Evolutionary conservation across 2,329 filamentous ascomycete genomes (phyloP).

Genomic region (Hypocreales sp.): DNA sequence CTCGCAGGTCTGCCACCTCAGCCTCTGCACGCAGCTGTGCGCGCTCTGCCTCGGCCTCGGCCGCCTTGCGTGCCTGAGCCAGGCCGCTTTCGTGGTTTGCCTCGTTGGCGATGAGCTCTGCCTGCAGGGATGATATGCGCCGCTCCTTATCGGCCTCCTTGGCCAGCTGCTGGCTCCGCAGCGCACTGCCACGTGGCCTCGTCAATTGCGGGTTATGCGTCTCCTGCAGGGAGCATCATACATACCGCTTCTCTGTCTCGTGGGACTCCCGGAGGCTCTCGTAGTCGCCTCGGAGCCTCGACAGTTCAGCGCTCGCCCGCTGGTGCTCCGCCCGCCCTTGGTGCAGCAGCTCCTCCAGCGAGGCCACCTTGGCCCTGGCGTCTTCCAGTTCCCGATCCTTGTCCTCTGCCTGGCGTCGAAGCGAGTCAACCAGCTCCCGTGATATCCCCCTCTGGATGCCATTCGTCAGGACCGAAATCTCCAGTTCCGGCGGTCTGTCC

Average conservation of each 20-base stretch:
- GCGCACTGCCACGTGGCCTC: conserved; percentile 13
- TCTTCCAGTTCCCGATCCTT: conserved; percentile 41
- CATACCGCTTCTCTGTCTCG: conserved; percentile 35
- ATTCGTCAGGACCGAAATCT: conserved; percentile 67
- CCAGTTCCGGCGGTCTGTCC: conserved; percentile 78
- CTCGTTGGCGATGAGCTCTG: conserved; percentile 8
- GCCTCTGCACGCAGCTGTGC: conserved; percentile 35
- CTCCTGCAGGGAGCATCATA: no score
- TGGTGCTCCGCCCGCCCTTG: conserved; percentile 62
- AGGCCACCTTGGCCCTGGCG: conserved; percentile 26
- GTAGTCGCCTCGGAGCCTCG: conserved; percentile 15
- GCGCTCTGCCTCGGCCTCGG: conserved; percentile 33
- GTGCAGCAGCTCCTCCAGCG: conserved; percentile 39
- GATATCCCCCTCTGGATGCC: conserved; percentile 81
- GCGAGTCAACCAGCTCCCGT: conserved; percentile 77
- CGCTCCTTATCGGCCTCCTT: conserved; percentile 10
- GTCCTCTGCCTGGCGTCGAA: conserved; percentile 63
- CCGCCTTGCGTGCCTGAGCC: conserved; percentile 28
- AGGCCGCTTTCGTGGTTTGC: conserved; percentile 19
- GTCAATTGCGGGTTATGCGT: no score
- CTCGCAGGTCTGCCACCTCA: conserved; percentile 47
- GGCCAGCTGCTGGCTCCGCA: conserved; percentile 15
- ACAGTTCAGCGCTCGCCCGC: conserved; percentile 34
- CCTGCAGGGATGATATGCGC: conserved; percentile 5
- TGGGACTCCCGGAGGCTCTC: conserved; percentile 11